Evolutionary conservation across 768 basidiomycete species (phyloP), one percentile per base, ranked within the genome.

Genomic region (Boletus reticulatus): DNA sequence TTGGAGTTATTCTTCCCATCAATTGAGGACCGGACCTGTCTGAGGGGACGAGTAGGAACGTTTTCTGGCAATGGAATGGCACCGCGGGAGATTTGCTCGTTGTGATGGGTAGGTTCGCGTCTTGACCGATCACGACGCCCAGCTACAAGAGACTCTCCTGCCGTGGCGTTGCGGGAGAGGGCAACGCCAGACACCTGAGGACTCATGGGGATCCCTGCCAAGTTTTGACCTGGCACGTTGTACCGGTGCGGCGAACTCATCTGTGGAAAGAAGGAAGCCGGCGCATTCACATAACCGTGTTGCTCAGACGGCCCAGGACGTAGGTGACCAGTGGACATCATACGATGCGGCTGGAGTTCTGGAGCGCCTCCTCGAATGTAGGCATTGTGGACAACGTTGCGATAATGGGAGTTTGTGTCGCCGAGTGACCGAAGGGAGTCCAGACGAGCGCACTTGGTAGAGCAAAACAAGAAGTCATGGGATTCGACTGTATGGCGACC

Each of bases 401-500:
- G 70, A 42, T 70, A 70, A 36, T 70, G 69, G 38, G 49, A 59
- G 17, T 64, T 42, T 1, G 48, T 54, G 17, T 52, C 48, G 1
- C 47, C 59, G 16, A 72, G 63, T 3, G 68, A 62, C 19, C 62
- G 61, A 13, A 70, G 57, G 20, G 68, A 47, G 31, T 72, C 71
- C 20, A 16, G 24, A 20, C 62, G 66, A 17, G 69, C 71, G n/a
- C 69, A 70, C 0, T 55, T 1, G 2, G 52, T 53, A n/a, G 70
- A 72, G 42, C 69, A 71, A 39, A 60, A 72, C 55, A 50, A 70
- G 34, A 62, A 68, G 0, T 72, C 68, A 32, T 71, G 70, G 20
- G 50, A 57, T 48, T 59, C 43, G 0, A 53, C 44, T 0, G 70
- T 72, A 19, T 45, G 43, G 17, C 41, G 55, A 13, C 68, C 71